Evolutionary conservation across 192 early-diverging fungal species (phyloP), one percentile per base, ranked within the genome.

Genomic region (Dissophora globulifera): DNA sequence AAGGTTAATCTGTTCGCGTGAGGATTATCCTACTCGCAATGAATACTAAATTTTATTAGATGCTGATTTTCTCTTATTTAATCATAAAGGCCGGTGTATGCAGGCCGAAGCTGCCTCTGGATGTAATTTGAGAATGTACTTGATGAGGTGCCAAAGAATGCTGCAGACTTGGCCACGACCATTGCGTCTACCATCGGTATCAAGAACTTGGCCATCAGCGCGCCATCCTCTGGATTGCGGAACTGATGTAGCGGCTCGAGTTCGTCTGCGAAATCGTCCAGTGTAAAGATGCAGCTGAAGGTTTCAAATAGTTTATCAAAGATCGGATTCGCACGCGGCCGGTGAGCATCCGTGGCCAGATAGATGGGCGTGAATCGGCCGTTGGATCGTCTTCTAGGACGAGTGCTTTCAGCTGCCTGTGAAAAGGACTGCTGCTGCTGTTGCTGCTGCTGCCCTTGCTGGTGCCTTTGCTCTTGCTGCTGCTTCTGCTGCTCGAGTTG

Each of bases 131-230:
- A 79, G 41, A 87, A 85, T 0, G 86, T 87, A 13, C 81, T 83
- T 9, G 79, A 79, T 10, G 76, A 79, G 0, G 86, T 87, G 0
- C 83, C 83, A 58, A 82, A 79, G 56, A 87, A 87, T 0, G 79
- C 79, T 23, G 74, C 67, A 0, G 83, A 81, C 41, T 83, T 75
- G 10, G 86, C 70, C 17, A 79, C 70, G 11, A 87, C 80, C 52
- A 87, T 82, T 16, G 83, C 82, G 50, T 87, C 86, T 5, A 87
- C 69, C 81, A 87, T 84, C 2, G 82, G 83, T 15, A 85, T 83
- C 61, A 87, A 33, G 47, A 80, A 80, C 40, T 52, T 57, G 42
- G 58, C 46, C 63, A 80, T 67, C 46, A 58, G 45, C 8, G 56
- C 25, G 12, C 63, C 63, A 62, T 81, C 80, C 27, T 68, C 68